Base-by-base conservation (phyloP, 352 stramenopile species). In the Phytophthora megakarya region DNA sequence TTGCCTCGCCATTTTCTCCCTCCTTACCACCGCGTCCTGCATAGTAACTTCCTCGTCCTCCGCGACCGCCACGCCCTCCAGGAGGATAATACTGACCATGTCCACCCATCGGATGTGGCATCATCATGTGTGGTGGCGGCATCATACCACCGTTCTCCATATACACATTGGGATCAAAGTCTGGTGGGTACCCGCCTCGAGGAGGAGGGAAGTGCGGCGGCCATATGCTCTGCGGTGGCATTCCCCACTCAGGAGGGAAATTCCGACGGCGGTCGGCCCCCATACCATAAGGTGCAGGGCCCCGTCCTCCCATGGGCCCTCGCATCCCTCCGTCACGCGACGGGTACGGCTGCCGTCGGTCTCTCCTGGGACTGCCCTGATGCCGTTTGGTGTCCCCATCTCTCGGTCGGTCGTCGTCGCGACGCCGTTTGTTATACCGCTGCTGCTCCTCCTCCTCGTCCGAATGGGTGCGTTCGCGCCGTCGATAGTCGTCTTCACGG, bases 151-250 rank as follows among this genome's bases (percentile, higher is more conserved):
- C 62, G 25, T 78, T 84, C 43, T 93, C 81, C 71, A 89, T 87
- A 50, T 89, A 93, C 53, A 62, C 60, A 52, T 67, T 90, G 21
- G 76, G 81, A 49, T 91, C 84, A 64, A 91, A 93, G 22, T 89
- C 84, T 18, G 71, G 65, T 22, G 80, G 73, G 58, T 76, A 79
- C 3, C 77, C 70, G 13, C 72, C 70, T 16, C 67, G 67, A 47
- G 57, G 70, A 3, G 75, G 79, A 12, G 78, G 78, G 26, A 80
- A 84, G 18, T 82, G 80, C 15, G 83, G 83, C 33, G 73, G 73
- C 84, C 84, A 93, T 78, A 91, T 89, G 16, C 70, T 71, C 40
- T 82, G 75, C 3, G 79, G 81, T 8, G 80, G 81, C 78, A 91
- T 90, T 8, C 72, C 76, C 81, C 82, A 91, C 56, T 91, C 82